Conservation (phyloP, 495 filamentous ascomycete genomes). For the Penicillium crystallinum region DNA sequence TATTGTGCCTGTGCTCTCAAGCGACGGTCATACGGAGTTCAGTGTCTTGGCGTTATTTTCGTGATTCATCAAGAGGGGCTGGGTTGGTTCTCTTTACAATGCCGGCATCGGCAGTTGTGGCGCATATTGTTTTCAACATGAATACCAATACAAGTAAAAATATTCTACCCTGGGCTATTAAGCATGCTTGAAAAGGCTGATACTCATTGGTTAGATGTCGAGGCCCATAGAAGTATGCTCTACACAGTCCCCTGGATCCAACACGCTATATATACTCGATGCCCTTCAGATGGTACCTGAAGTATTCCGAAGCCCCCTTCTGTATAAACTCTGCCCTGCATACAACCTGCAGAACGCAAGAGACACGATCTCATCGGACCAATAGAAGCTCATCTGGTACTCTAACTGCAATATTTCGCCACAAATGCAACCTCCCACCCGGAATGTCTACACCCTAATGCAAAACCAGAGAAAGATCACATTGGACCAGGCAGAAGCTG, state of each 20-base stretch:
- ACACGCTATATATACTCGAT: too few species aligned
- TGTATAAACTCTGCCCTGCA: neutral
- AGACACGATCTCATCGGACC: neutral
- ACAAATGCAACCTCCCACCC: neutral
- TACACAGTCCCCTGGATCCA: too few species aligned
- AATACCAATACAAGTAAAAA: neutral
- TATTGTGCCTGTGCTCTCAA: neutral
- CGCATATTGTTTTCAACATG: neutral
- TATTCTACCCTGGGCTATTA: neutral
- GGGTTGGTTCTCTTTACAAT: neutral
- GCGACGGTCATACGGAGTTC: neutral
- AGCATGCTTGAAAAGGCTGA: too few species aligned
- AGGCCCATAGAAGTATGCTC: neutral
- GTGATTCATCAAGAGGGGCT: neutral
- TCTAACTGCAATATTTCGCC: neutral
- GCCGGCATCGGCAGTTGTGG: neutral
- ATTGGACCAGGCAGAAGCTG: constrained; percentile 25
- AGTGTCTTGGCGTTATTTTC: neutral
- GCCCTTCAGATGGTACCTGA: neutral
- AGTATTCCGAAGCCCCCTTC: neutral
- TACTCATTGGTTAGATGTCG: neutral
- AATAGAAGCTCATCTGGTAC: neutral
- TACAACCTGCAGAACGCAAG: neutral
- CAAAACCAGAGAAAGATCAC: constrained; percentile 12
- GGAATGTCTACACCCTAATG: constrained; percentile 4